A percentile compares a stretch with the other conserved stretches of the same genome.
Conservation (phyloP, 73 alveolate species). For the Symbiodinium pilosum region DNA sequence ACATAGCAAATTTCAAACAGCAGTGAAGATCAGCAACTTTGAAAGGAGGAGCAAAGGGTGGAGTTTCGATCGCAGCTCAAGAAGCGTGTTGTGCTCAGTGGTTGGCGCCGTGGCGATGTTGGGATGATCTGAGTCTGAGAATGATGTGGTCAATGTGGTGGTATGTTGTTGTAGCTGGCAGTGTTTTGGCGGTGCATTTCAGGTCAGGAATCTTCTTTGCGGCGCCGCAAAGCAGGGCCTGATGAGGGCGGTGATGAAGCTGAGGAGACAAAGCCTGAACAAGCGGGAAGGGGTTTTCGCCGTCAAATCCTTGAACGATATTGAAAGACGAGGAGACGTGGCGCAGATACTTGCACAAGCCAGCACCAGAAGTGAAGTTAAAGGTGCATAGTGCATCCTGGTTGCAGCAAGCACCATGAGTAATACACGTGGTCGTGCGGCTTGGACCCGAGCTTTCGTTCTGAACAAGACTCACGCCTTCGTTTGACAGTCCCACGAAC, state of each 20-base stretch:
- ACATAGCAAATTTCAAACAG: too few species aligned
- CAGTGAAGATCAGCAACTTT: too few species aligned
- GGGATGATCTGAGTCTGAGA: not conserved
- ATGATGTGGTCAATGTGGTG: not conserved
- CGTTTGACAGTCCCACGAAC: too few species aligned
- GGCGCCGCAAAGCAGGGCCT: constrained; percentile 47
- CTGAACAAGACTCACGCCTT: too few species aligned
- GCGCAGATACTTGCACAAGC: constrained; percentile 74
- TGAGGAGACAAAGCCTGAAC: not conserved
- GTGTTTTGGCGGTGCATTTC: not conserved
- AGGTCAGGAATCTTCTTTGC: constrained; percentile 80
- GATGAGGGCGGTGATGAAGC: constrained; percentile 40
- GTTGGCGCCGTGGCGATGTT: not conserved
- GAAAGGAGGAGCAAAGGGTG: constrained; percentile 42
- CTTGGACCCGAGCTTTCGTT: too few species aligned
- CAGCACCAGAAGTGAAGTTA: constrained; percentile 41
- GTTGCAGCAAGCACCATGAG: not conserved
- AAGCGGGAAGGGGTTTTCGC: not conserved
- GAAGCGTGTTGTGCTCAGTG: constrained; percentile 9
- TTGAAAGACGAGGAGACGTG: constrained; percentile 43
- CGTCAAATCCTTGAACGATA: too few species aligned
- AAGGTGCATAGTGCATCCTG: constrained; percentile 24
- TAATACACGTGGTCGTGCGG: not conserved
- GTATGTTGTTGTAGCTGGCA: not conserved
- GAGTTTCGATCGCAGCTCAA: constrained; percentile 82